Evolutionary conservation across 169 alveolate genomes (phyloP), one percentile per base, ranked within the genome.

Genomic region (Cryptosporidium baileyi): DNA sequence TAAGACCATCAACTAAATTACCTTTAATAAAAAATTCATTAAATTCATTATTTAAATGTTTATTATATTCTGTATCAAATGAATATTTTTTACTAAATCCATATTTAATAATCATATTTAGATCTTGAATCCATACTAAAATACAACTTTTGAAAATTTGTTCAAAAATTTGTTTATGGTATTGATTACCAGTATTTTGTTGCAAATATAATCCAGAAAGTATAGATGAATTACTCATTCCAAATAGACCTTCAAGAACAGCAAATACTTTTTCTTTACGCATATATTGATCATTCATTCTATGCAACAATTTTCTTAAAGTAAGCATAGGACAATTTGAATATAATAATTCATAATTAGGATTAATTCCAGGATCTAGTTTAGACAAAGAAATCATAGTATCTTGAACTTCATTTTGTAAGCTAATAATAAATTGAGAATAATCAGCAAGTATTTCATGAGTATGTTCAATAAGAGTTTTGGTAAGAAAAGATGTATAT

Each of bases 321-420:
- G 85, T 74, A 13, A 74, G 65, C 38, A 74, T 36, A 6, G 65
- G 85, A 24, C 49, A 34, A 34, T 54, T 34, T 5, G 74, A 51
- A 9, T 13, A 34, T 2, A 74, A 41, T 3, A 74, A 54, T n/a
- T 74, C 85, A 11, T 40, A 45, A n/a, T 74, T 74, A 24, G 85
- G 85, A 40, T 74, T 74, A 11, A 26, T 30, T 15, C 85, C 74
- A n/a, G 74, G 60, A 22, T 57, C 74, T 9, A 74, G 74, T 34
- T 38, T 74, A 9, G 85, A 51, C 8, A 74, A 43, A 15, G 41
- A 47, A 17, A 45, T 26, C 57, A 74, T 38, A 1, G 85, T 51
- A 17, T 74, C 85, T 41, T 74, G 85, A 5, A 74, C 85, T n/a
- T 74, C 74, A 41, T 57, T 74, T 24, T 74, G 85, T 9, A 51